A percentile compares a stretch with the other conserved stretches of the same genome.
Conservation (phyloP, 2,329 filamentous ascomycete species). For the Purpureocillium lavendulum region DNA sequence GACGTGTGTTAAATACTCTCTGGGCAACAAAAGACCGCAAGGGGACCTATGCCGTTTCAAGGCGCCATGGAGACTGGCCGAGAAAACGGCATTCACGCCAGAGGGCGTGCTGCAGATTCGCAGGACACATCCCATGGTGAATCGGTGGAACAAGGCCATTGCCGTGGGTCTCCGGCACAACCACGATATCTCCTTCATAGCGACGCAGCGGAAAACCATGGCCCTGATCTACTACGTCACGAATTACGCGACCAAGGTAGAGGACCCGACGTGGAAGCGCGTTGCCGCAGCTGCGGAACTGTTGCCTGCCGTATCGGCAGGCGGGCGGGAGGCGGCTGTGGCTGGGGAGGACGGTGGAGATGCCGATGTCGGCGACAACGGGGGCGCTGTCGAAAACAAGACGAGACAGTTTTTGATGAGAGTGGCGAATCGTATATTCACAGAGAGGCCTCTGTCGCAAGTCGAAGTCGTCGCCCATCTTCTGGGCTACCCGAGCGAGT, state of each 20-base stretch:
- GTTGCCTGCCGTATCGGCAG: too few relatives aligned
- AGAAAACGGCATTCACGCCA: background rate
- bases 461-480: slow-evolving; percentile 5
- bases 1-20: background rate
- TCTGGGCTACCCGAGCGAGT: slow-evolving; percentile 5
- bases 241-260: slow-evolving; percentile 6
- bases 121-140: background rate
- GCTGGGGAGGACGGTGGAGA: too few relatives aligned
- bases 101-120: background rate
- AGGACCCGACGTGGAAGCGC: slow-evolving; percentile 4
- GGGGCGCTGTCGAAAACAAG: background rate
- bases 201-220: background rate
- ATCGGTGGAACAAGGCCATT: background rate
- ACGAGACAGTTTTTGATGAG: slow-evolving; percentile 5
- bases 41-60: background rate
- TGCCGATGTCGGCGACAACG: too few relatives aligned
- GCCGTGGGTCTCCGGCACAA: background rate
- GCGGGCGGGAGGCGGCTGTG: too few relatives aligned
- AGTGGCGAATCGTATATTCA: slow-evolving; percentile 6
- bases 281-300: background rate
- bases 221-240: slow-evolving; percentile 2
- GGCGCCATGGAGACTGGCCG: background rate
- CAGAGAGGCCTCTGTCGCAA: slow-evolving; percentile 5
- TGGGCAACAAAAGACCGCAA: background rate
- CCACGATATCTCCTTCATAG: background rate